Percentiles rank a stretch among this genome's conserved stretches.
phyloP scores from a whole-genome alignment of 768 basidiomycete species.

The Mycena pura region DNA sequence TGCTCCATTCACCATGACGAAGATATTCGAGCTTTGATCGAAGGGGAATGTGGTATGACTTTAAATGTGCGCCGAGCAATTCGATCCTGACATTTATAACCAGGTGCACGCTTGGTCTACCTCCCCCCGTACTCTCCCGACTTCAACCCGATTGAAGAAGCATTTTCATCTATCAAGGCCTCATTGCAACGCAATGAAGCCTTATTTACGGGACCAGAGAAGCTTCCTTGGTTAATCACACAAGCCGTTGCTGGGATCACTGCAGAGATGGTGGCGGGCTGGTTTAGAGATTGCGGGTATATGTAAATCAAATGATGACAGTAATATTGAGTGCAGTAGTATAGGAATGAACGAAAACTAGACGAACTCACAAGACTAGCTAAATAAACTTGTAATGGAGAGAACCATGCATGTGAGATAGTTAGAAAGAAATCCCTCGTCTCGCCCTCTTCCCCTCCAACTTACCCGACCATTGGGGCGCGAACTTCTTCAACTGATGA shows the following conservation, averaged over 20 bases:
- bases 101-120: constrained; percentile 24
- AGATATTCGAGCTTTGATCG: constrained; percentile 38
- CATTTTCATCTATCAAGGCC: constrained; percentile 38
- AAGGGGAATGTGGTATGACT: constrained; percentile 33
- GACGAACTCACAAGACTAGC: too few species aligned
- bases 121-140: constrained; percentile 43
- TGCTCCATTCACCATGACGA: constrained; percentile 47
- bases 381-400: too few species aligned
- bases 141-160: constrained; percentile 43
- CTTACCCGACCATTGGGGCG: not conserved
- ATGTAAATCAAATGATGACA: too few species aligned
- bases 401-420: too few species aligned
- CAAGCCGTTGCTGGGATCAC: too few species aligned
- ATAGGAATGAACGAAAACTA: too few species aligned
- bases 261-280: too few species aligned
- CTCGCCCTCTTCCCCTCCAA: constrained; percentile 2
- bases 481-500: constrained; percentile 1
- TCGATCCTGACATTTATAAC: not conserved
- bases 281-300: too few species aligned
- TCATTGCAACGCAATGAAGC: constrained; percentile 29
- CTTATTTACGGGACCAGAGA: too few species aligned
- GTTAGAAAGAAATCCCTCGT: not conserved
- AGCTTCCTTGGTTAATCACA: too few species aligned
- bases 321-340: too few species aligned
- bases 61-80: not conserved